Evolutionary conservation across 768 basidiomycete species (phyloP), one percentile per base, ranked within the genome.

Genomic region (Tulasnella sp.): DNA sequence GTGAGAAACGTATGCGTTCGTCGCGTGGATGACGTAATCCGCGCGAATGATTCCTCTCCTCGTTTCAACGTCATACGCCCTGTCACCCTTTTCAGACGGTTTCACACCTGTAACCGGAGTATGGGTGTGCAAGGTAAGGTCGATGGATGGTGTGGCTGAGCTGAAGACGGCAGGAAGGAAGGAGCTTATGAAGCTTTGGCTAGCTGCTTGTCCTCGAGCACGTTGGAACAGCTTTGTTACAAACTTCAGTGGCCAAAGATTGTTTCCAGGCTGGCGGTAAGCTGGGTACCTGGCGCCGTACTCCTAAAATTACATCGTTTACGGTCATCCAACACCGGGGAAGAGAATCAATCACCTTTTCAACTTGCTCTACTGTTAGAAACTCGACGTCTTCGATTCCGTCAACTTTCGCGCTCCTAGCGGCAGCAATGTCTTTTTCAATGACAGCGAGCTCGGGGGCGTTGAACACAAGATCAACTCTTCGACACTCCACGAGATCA

Each of bases 201-300:
- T 44, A 44, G 44, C 15, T 35, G 35, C 1, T 42, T 42, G 42
- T 42, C 42, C 42, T 42, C 13, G 42, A 42, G 42, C 42, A 42
- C 7, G 42, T 15, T 42, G 42, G 42, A 88, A 93, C 10, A 93
- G 83, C 69, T 88, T 85, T 0, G 91, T 90, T 74, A 93, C 92
- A n/a, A 94, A 86, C 81, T 95, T 96, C 81, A 91, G 87, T 0
- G 92, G 93, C 90, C 91, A 95, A 37, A 94, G 83, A 80, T 93
- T 95, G 82, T 90, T 83, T 0, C 87, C 91, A 0, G 87, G 88
- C 29, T 84, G 83, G 70, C 85, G 85, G 44, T 90, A 84, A 0
- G 84, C 92, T 0, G 91, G 88, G 82, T 88, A 88, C 6, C 84
- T 83, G 0, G 88, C 84, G 7, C 88, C 88, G 48, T 88, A 86